A percentile compares a stretch with the other conserved stretches of the same genome.
Evolutionary conservation across 768 basidiomycete genomes (phyloP).

Genomic region (Kwoniella shandongensis): DNA sequence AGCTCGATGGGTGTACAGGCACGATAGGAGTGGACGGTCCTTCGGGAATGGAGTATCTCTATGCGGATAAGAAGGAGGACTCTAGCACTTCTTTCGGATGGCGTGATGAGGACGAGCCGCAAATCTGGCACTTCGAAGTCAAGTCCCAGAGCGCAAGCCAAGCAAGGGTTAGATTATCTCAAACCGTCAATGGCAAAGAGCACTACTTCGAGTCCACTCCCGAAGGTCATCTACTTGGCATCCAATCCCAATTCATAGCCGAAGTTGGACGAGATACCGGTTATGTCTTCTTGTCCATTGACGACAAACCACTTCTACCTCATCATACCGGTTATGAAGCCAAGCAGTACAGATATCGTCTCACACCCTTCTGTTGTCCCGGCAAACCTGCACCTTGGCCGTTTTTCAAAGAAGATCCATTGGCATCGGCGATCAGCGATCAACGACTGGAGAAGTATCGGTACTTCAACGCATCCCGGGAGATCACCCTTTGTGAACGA

Average conservation of each 20-base stretch:
- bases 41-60: slow-evolving; percentile 21
- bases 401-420: slow-evolving; percentile 11
- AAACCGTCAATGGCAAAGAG: not conserved
- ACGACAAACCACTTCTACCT: slow-evolving; percentile 13
- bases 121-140: slow-evolving; percentile 6
- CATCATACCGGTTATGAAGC: not conserved
- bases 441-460: slow-evolving; percentile 10
- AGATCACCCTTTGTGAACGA: slow-evolving; percentile 2
- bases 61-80: slow-evolving; percentile 8
- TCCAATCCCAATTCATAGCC: slow-evolving; percentile 4
- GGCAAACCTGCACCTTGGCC: slow-evolving; percentile 15
- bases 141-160: not conserved
- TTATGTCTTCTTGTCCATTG: slow-evolving; percentile 19
- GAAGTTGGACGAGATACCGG: slow-evolving; percentile 12
- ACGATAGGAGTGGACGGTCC: slow-evolving; percentile 33
- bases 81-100: not conserved
- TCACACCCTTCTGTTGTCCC: slow-evolving; percentile 26
- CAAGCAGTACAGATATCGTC: slow-evolving; percentile 3
- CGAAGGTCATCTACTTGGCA: slow-evolving; percentile 9
- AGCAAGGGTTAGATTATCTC: not conserved
- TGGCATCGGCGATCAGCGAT: slow-evolving; percentile 8
- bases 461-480: slow-evolving; percentile 9
- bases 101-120: slow-evolving; percentile 8
- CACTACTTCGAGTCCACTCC: not conserved
- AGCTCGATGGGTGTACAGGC: slow-evolving; percentile 37